Percentiles rank a stretch among this genome's conserved stretches.
Evolutionary conservation across 192 early-diverging fungal species (phyloP).

Genomic region (Coemansia interrupta): DNA sequence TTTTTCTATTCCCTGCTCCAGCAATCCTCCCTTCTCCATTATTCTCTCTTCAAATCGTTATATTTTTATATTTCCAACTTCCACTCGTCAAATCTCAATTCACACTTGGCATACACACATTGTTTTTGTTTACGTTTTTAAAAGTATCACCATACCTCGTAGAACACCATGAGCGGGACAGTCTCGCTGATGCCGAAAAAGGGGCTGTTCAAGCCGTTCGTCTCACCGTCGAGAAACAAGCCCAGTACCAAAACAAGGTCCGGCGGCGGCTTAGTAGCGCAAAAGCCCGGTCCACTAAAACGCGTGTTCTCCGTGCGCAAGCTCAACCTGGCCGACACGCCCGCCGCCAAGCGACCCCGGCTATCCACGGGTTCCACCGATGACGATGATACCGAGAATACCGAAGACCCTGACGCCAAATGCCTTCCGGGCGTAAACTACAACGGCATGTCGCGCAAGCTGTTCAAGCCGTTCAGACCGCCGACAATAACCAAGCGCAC

Average conservation of each 20-base stretch:
- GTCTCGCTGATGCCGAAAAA: conserved; percentile 32
- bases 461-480: conserved; percentile 53
- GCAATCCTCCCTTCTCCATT: neutral
- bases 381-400: conserved; percentile 2
- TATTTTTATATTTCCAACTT: neutral
- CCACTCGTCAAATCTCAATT: too few species aligned
- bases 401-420: conserved; percentile 14
- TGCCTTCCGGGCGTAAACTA: conserved; percentile 49
- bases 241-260: conserved; percentile 8
- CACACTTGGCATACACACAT: neutral
- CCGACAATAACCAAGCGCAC: conserved; percentile 16
- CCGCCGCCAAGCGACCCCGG: conserved; percentile 17
- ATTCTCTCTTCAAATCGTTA: neutral
- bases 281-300: conserved; percentile 23
- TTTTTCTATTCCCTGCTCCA: too few species aligned
- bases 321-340: neutral
- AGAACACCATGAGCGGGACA: conserved; percentile 18
- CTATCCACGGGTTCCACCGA: conserved; percentile 3
- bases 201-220: conserved; percentile 45
- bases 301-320: conserved; percentile 39
- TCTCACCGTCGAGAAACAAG: conserved; percentile 27
- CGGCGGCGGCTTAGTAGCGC: neutral
- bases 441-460: conserved; percentile 45
- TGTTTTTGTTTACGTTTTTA: neutral
- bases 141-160: neutral